A percentile compares a stretch with the other conserved stretches of the same genome.
Evolutionary conservation across 352 stramenopile genomes (phyloP).

Genomic region (Phytophthora sojae): DNA sequence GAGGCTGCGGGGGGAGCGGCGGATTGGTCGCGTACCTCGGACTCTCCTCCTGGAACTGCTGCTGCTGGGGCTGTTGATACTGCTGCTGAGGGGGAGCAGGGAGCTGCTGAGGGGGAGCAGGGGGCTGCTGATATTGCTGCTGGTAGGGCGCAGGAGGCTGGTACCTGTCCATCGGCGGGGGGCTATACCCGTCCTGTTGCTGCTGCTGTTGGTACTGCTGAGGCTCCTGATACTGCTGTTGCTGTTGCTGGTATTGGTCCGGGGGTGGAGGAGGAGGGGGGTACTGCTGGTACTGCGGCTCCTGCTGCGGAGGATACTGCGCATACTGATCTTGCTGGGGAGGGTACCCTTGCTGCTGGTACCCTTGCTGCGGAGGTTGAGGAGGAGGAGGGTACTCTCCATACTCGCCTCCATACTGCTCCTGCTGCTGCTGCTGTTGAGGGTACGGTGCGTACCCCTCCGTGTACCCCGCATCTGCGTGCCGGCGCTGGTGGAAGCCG

Average conservation of each 20-base stretch:
- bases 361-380: conserved; percentile 11
- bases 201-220: neutral
- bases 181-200: conserved; percentile 22
- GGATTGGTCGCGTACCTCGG: conserved; percentile 25
- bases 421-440: conserved; percentile 2
- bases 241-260: conserved; percentile 17
- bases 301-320: conserved; percentile 15
- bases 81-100: conserved; percentile 25
- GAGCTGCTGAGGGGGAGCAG: conserved; percentile 7
- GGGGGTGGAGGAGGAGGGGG: conserved; percentile 2
- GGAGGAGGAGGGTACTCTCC: neutral
- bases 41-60: conserved; percentile 30
- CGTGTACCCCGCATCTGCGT: conserved; percentile 30
- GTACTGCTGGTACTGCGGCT: conserved; percentile 23
- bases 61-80: conserved; percentile 6
- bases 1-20: conserved; percentile 18
- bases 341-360: conserved; percentile 10
- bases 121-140: conserved; percentile 10
- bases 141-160: conserved; percentile 22
- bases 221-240: conserved; percentile 7
- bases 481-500: conserved; percentile 31
- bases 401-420: conserved; percentile 8
- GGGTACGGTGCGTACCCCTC: conserved; percentile 26
- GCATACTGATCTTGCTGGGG: conserved; percentile 25
- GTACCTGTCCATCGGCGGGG: conserved; percentile 22